phyloP scores from a whole-genome alignment of 345 rosid species.

The Eucalyptus regnans region DNA sequence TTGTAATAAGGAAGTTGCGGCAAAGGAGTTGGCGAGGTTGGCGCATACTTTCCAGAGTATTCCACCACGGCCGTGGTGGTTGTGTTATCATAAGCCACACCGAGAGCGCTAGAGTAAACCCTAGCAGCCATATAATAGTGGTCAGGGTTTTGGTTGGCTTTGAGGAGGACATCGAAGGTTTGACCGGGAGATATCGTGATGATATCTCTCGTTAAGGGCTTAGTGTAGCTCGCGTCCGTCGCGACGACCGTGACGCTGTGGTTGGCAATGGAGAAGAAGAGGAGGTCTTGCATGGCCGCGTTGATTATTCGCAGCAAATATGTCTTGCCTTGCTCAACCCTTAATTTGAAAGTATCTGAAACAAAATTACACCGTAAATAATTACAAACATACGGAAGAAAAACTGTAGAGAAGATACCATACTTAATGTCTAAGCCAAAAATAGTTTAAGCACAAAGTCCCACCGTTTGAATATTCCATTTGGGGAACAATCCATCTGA shows the following conservation, averaged over 20 bases:
- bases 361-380: neutral
- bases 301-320: conserved; percentile 19
- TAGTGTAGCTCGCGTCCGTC: conserved; percentile 16
- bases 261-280: conserved; percentile 17
- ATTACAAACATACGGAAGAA: neutral
- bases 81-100: neutral
- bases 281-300: conserved; percentile 14
- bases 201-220: conserved; percentile 4
- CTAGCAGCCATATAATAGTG: conserved; percentile 7
- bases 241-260: conserved; percentile 15
- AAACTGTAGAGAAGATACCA: neutral
- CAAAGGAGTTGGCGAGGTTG: neutral
- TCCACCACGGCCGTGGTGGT: conserved; percentile 1
- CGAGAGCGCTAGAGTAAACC: neutral
- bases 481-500: neutral
- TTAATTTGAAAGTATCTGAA: neutral
- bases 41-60: conserved; percentile 3
- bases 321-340: conserved; percentile 22
- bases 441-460: neutral
- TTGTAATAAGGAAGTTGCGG: conserved; percentile 7
- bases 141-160: conserved; percentile 6
- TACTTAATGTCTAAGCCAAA: neutral
- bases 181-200: conserved; percentile 20
- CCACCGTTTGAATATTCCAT: neutral
- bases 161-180: conserved; percentile 14